phyloP scores from a whole-genome alignment of 2,329 filamentous ascomycete species.

The Pestalotiopsis fici region DNA sequence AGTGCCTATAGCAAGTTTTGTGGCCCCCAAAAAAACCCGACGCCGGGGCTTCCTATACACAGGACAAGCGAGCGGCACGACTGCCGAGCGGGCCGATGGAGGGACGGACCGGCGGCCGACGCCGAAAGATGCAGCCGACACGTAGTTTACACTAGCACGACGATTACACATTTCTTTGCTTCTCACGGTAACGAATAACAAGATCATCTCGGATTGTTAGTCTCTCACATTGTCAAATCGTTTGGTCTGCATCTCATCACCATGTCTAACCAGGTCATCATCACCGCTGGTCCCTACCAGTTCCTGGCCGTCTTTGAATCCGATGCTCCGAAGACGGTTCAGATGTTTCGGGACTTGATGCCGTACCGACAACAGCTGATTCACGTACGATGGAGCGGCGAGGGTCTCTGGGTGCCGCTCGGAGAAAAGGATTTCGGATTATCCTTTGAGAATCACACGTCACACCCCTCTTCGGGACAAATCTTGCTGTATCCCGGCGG shows the following conservation, averaged over 20 bases:
- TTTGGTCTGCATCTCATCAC: background rate
- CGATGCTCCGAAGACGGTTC: background rate
- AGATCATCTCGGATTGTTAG: background rate
- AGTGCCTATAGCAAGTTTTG: background rate
- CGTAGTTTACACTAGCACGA: background rate
- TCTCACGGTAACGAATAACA: background rate
- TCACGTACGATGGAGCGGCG: constrained; percentile 6
- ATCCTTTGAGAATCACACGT: constrained; percentile 3
- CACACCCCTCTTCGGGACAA: constrained; percentile 1
- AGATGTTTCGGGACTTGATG: background rate
- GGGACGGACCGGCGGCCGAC: background rate
- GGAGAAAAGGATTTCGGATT: constrained; percentile 4
- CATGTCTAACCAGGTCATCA: constrained; percentile 3
- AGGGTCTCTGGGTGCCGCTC: constrained; percentile 6
- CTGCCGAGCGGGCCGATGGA: background rate
- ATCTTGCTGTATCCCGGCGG: constrained; percentile 5
- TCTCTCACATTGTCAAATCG: background rate
- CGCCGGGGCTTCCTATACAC: background rate
- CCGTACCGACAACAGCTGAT: constrained; percentile 4
- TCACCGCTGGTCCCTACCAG: constrained; percentile 2
- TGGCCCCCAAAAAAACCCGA: background rate
- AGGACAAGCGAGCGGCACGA: background rate
- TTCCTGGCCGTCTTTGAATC: constrained; percentile 5
- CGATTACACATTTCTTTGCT: background rate
- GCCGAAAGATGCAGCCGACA: background rate